Percentiles rank a stretch among this genome's conserved stretches.
Conservation (phyloP, 805 yeast species). For the Starmerella powellii region DNA sequence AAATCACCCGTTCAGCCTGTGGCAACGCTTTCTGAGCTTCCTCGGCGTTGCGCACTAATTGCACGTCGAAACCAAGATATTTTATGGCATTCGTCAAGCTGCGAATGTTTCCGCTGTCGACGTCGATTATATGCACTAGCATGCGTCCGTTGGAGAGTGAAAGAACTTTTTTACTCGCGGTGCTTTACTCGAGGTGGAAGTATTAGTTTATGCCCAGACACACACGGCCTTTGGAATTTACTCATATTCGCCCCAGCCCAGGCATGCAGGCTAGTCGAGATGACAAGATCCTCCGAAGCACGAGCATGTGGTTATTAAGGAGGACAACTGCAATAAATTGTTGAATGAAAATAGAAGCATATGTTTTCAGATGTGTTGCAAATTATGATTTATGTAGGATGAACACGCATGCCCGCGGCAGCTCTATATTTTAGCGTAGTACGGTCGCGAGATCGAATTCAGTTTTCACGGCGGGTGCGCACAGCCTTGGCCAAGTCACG, state of each 20-base stretch:
- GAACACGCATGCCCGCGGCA: too few relatives aligned
- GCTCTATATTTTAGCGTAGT: too few relatives aligned
- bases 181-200: background rate
- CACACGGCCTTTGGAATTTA: background rate
- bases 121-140: conserved; percentile 68
- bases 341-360: too few relatives aligned
- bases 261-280: background rate
- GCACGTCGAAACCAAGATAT: conserved; percentile 52
- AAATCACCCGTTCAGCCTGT: conserved; percentile 39
- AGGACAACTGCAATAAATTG: too few relatives aligned
- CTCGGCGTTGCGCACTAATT: conserved; percentile 19
- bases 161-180: too few relatives aligned
- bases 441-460: too few relatives aligned
- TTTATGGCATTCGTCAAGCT: conserved; percentile 81
- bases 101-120: conserved; percentile 86
- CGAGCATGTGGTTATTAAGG: too few relatives aligned
- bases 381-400: too few relatives aligned
- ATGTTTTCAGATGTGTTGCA: too few relatives aligned
- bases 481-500: conserved; percentile 72
- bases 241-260: background rate
- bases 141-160: too few relatives aligned
- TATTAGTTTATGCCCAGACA: background rate
- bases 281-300: too few relatives aligned
- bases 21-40: conserved; percentile 34
- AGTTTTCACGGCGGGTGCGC: conserved; percentile 40